Conservation (phyloP, 2,329 filamentous ascomycete genomes). For the Epichloe festucae region DNA sequence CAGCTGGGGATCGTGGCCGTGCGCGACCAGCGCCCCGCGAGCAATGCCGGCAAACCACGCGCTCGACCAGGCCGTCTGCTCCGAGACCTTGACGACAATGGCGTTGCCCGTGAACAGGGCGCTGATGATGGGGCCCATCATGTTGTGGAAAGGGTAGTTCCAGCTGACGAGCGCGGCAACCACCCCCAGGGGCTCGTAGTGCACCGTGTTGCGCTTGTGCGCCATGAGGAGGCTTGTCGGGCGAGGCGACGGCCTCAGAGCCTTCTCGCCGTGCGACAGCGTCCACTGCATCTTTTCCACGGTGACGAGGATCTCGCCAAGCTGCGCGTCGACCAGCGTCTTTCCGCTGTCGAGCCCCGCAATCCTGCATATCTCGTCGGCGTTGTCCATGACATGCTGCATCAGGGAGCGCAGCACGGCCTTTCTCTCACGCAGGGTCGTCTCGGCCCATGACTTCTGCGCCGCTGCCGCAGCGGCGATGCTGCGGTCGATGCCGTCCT, state of each 20-base stretch:
- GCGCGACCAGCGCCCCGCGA: slow-evolving; percentile 64
- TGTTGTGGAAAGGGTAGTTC: slow-evolving; percentile 96
- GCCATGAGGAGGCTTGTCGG: slow-evolving; percentile 88
- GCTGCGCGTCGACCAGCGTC: slow-evolving; percentile 84
- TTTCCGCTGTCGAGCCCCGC: slow-evolving; percentile 92
- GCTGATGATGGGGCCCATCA: slow-evolving; percentile 82
- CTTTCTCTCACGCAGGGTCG: slow-evolving; percentile 63
- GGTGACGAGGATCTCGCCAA: slow-evolving; percentile 91
- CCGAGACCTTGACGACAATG: slow-evolving; percentile 85
- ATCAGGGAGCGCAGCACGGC: slow-evolving; percentile 71
- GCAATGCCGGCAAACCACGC: slow-evolving; percentile 70
- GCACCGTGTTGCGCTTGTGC: slow-evolving; percentile 85
- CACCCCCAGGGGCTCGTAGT: slow-evolving; percentile 85
- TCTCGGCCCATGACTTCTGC: slow-evolving; percentile 64
- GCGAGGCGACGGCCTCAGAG: slow-evolving; percentile 55
- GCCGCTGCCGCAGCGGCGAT: slow-evolving; percentile 62
- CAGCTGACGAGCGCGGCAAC: slow-evolving; percentile 88
- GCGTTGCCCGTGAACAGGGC: slow-evolving; percentile 84
- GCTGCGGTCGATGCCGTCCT: slow-evolving; percentile 64
- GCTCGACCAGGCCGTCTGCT: slow-evolving; percentile 90
- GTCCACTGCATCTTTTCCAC: slow-evolving; percentile 93
- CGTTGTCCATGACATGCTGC: slow-evolving; percentile 74
- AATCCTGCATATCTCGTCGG: slow-evolving; percentile 71
- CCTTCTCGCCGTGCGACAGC: slow-evolving; percentile 75
- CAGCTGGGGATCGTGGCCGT: slow-evolving; percentile 69